Conservation (phyloP, 1,284 basidiomycete genomes). For the Singerocomus inundabilis region DNA sequence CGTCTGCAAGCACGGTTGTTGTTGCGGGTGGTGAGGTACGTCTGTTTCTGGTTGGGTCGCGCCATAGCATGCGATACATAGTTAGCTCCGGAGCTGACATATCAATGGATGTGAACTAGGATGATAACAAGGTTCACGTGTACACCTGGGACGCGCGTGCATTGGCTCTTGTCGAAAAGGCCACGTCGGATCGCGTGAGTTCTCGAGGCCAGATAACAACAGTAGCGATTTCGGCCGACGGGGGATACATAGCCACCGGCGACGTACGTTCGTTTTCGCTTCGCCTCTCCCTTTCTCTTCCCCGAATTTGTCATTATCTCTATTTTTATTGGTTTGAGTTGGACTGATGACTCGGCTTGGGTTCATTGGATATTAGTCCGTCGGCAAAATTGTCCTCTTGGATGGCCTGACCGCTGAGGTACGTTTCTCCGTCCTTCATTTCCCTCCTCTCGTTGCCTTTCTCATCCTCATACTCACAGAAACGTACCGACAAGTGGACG, state of each 20-base stretch:
- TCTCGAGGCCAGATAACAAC: conserved; percentile 61
- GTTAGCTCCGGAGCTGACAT: not conserved
- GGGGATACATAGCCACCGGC: conserved; percentile 72
- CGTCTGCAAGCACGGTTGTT: conserved; percentile 49
- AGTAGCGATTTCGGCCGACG: conserved; percentile 81
- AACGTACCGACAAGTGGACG: conserved; percentile 63
- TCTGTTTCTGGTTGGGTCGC: not conserved
- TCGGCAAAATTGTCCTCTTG: conserved; percentile 79
- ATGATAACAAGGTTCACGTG: conserved; percentile 77
- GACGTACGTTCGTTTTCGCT: conserved; percentile 54
- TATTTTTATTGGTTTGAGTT: not conserved
- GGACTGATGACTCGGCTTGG: conserved; percentile 4
- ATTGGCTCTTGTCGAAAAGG: conserved; percentile 47
- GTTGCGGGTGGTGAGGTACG: conserved; percentile 77
- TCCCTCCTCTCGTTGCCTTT: not conserved
- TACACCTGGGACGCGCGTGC: conserved; percentile 67
- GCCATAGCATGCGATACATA: not conserved
- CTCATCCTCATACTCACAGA: conserved; percentile 1
- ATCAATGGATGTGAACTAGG: not conserved
- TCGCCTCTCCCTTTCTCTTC: not conserved
- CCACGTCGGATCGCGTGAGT: conserved; percentile 67
- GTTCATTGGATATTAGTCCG: conserved; percentile 40
- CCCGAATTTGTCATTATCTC: not conserved
- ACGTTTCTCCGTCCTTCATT: not conserved
- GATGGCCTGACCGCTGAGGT: conserved; percentile 65